Conservation (phyloP, 2,329 filamentous ascomycete genomes). For the Penicillium sp. region DNA sequence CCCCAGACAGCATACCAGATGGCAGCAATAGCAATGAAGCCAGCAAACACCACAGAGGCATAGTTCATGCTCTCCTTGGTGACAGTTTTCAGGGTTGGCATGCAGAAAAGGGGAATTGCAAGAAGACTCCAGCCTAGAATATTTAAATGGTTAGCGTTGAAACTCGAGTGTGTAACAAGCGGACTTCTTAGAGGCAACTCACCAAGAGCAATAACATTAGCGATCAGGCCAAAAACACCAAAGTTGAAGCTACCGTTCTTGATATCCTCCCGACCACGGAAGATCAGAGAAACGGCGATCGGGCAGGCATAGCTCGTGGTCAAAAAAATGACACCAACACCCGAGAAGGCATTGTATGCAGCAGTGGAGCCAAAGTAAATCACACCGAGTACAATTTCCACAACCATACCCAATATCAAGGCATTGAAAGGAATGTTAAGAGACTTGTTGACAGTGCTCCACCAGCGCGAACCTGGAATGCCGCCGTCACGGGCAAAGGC, state of each 20-base stretch:
- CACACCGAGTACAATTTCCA: constrained; percentile 68
- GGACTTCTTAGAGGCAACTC: constrained; percentile 29
- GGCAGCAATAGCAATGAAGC: constrained; percentile 59
- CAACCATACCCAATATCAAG: constrained; percentile 62
- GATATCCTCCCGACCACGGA: constrained; percentile 60
- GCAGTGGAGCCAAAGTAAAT: constrained; percentile 78
- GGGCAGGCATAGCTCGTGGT: constrained; percentile 68
- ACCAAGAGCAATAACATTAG: constrained; percentile 66
- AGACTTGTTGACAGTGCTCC: constrained; percentile 61
- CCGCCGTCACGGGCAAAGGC: constrained; percentile 71
- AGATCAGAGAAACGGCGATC: constrained; percentile 60
- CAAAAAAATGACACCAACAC: constrained; percentile 74
- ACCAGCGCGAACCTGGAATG: constrained; percentile 65
- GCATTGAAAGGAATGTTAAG: constrained; percentile 69
- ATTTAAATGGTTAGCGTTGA: constrained; percentile 4
- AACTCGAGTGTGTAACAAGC: background rate
- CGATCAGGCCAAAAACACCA: constrained; percentile 58
- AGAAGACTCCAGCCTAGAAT: constrained; percentile 58
- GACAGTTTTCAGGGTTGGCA: constrained; percentile 57
- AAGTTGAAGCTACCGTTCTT: constrained; percentile 48
- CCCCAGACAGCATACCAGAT: constrained; percentile 70
- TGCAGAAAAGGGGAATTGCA: constrained; percentile 67
- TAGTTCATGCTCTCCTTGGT: constrained; percentile 65
- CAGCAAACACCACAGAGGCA: constrained; percentile 70
- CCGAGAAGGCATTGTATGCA: constrained; percentile 77